A percentile compares a stretch with the other conserved stretches of the same genome.
phyloP scores from a whole-genome alignment of 805 yeast genomes.

The Barnettozyma wickerhamii region DNA sequence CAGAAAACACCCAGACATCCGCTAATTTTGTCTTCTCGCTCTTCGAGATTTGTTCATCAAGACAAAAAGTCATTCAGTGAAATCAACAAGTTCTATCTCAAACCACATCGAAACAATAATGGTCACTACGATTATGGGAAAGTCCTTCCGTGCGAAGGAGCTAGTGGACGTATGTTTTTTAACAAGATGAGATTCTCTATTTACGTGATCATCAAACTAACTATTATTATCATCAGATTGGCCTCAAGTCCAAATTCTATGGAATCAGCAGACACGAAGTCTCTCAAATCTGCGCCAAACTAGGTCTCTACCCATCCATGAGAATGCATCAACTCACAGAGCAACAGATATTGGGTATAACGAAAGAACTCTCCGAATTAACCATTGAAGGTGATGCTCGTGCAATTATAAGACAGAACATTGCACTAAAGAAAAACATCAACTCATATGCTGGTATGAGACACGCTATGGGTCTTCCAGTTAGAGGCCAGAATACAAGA shows the following conservation, averaged over 20 bases:
- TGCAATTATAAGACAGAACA: constrained; percentile 73
- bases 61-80: too few relatives aligned
- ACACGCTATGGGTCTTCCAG: constrained; percentile 81
- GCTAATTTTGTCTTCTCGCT: neutral
- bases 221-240: constrained; percentile 37
- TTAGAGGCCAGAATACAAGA: constrained; percentile 87
- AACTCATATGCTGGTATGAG: constrained; percentile 88
- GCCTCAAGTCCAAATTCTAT: constrained; percentile 75
- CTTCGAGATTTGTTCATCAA: too few relatives aligned
- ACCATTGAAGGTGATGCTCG: constrained; percentile 78
- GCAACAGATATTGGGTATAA: constrained; percentile 77
- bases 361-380: constrained; percentile 81
- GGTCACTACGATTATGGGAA: constrained; percentile 27
- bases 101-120: constrained; percentile 13
- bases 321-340: constrained; percentile 90
- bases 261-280: constrained; percentile 83
- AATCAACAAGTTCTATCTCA: too few relatives aligned
- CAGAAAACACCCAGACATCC: constrained; percentile 11
- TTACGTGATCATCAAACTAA: too few relatives aligned
- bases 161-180: constrained; percentile 18
- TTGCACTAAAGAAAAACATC: constrained; percentile 69
- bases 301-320: constrained; percentile 91
- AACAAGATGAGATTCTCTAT: too few relatives aligned
- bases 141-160: constrained; percentile 27
- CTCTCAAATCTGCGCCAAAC: constrained; percentile 71